Conservation (phyloP, 78 protist genomes). For the Dictyostelium firmibasis region DNA sequence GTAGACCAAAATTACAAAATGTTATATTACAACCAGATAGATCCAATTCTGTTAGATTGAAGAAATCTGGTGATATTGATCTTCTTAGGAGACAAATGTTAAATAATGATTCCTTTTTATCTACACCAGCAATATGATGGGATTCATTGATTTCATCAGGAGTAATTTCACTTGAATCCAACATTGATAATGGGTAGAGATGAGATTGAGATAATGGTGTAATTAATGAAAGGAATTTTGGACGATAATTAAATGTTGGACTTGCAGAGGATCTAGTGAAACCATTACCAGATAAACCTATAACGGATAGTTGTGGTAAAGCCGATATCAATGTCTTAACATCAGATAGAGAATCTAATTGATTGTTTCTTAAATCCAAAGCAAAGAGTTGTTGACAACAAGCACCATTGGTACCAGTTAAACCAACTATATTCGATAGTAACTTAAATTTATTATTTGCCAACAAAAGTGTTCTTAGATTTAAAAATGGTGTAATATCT, state of each 20-base stretch:
- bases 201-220: slow-evolving; percentile 25
- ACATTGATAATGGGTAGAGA: slow-evolving; percentile 25
- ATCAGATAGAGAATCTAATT: neutral
- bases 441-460: slow-evolving; percentile 41
- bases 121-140: neutral
- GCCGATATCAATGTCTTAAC: neutral
- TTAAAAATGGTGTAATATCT: slow-evolving; percentile 17
- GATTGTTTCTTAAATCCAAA: slow-evolving; percentile 49
- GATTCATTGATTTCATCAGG: slow-evolving; percentile 26
- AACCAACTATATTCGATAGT: neutral
- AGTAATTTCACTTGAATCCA: slow-evolving; percentile 37
- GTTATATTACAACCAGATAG: neutral
- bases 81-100: slow-evolving; percentile 20
- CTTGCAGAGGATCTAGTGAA: neutral
- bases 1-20: neutral
- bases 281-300: slow-evolving; percentile 45
- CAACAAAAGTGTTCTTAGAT: slow-evolving; percentile 17
- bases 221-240: neutral
- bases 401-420: neutral
- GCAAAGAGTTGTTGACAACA: slow-evolving; percentile 14
- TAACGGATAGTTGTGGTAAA: slow-evolving; percentile 2
- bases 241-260: slow-evolving; percentile 18
- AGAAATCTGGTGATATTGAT: neutral
- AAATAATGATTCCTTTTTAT: slow-evolving; percentile 17
- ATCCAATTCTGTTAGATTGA: slow-evolving; percentile 24